Evolutionary conservation across 208 protist genomes (phyloP).

Genomic region (Crithidia brevicula): DNA sequence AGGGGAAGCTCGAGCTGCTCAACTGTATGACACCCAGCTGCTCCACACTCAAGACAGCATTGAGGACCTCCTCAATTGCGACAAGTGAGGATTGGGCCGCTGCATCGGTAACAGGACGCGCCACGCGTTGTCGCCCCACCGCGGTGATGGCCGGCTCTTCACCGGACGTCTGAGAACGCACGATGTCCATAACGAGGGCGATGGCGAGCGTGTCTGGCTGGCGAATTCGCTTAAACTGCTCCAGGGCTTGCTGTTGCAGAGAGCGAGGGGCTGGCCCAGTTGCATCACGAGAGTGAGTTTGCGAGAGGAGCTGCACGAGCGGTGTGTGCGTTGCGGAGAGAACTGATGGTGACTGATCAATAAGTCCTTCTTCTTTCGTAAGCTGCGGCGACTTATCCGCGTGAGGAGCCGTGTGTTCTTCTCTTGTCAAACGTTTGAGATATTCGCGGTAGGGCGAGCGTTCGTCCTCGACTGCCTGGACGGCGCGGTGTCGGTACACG

Average conservation of each 20-base stretch:
- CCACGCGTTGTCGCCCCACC: background rate
- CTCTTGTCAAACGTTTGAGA: background rate
- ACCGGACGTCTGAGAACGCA: background rate
- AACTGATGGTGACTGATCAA: background rate
- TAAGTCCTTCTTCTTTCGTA: background rate
- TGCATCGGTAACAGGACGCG: background rate
- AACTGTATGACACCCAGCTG: slow-evolving; percentile 18
- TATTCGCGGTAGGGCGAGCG: slow-evolving; percentile 24
- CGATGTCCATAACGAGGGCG: slow-evolving; percentile 41
- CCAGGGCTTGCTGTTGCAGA: slow-evolving; percentile 21
- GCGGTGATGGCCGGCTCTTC: background rate
- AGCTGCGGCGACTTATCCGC: background rate
- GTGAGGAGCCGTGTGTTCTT: background rate
- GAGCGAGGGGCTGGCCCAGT: background rate
- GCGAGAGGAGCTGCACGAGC: slow-evolving; percentile 12
- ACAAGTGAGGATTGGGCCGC: slow-evolving; percentile 12
- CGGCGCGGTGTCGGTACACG: slow-evolving; percentile 17
- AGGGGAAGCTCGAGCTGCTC: background rate
- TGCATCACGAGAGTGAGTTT: background rate
- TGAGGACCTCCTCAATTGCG: slow-evolving; percentile 18
- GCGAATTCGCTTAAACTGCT: slow-evolving; percentile 33
- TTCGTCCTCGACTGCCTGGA: slow-evolving; percentile 14
- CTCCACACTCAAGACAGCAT: slow-evolving; percentile 15
- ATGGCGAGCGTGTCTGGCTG: slow-evolving; percentile 47
- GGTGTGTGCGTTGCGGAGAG: slow-evolving; percentile 11